phyloP scores from a whole-genome alignment of 352 stramenopile genomes.

The Globisporangium rhizosaccharum region DNA sequence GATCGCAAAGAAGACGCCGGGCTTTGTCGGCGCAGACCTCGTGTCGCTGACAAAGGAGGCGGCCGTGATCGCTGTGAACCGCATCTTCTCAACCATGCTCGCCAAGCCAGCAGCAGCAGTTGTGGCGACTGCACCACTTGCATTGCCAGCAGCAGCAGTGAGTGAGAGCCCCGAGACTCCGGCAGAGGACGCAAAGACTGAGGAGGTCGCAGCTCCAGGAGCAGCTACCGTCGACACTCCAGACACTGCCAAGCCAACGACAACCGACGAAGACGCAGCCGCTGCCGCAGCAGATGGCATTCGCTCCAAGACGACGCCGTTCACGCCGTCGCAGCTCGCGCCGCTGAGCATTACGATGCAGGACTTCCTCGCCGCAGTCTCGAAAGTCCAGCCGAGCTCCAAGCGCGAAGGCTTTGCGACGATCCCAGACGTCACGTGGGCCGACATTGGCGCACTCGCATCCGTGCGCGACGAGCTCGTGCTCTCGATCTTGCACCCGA shows the following conservation, averaged over 20 bases:
- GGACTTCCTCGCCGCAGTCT: constrained; percentile 95
- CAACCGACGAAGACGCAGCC: constrained; percentile 5
- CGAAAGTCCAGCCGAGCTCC: constrained; percentile 96
- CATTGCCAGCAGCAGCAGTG: not conserved
- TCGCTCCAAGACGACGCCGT: constrained; percentile 60
- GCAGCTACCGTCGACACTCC: constrained; percentile 1
- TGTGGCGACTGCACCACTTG: not conserved
- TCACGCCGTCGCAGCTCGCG: constrained; percentile 88
- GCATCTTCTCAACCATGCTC: constrained; percentile 93
- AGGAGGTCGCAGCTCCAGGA: constrained; percentile 2
- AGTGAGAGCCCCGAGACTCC: not conserved
- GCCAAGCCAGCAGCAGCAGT: constrained; percentile 4
- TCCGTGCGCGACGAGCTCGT: constrained; percentile 94
- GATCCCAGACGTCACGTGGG: constrained; percentile 97
- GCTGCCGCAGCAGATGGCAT: constrained; percentile 56
- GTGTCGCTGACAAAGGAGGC: constrained; percentile 98
- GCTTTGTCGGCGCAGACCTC: constrained; percentile 98
- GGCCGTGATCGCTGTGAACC: constrained; percentile 96
- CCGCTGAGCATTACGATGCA: constrained; percentile 94
- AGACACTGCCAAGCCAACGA: constrained; percentile 11
- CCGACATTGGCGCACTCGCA: constrained; percentile 94
- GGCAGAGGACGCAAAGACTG: not conserved
- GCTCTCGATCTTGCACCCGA: constrained; percentile 96
- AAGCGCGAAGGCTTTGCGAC: constrained; percentile 99
- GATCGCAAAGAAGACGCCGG: constrained; percentile 92